These are phyloP conservation scores for Corchorus capsularis DNA, from an alignment of 345 rosid genomes.

Conservation along the genomic window DNA sequence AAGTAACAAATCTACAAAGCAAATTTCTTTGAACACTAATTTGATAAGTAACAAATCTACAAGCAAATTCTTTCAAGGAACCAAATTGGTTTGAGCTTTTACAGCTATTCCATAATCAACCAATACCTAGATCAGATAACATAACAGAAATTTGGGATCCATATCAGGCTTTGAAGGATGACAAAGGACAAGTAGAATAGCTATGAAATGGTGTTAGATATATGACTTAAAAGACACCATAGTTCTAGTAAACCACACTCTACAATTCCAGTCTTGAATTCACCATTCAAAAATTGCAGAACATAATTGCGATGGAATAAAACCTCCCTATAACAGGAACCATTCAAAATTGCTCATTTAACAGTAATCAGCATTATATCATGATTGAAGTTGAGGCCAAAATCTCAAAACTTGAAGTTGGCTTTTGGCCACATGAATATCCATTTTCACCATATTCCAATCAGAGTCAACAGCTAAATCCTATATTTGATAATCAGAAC, in stretches of 20 bases:
- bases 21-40: background rate
- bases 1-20: background rate
- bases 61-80: no score
- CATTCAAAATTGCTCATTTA: background rate
- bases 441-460: background rate
- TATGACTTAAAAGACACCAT: no score
- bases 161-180: no score
- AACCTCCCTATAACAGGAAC: background rate
- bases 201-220: background rate
- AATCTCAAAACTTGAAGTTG: background rate
- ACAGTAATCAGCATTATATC: background rate
- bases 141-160: background rate
- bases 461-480: background rate
- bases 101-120: background rate
- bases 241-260: background rate
- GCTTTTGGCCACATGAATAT: no score
- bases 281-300: background rate
- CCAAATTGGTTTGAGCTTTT: background rate
- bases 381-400: background rate
- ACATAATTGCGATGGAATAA: background rate
- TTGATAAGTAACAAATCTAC: no score
- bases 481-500: no score
- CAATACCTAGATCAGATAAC: background rate
- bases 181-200: background rate
- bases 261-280: background rate